A percentile compares a stretch with the other conserved stretches of the same genome.
These are phyloP conservation scores for Moricandia moricandioides DNA, from an alignment of 345 rosid genomes.

Conservation along the genomic window DNA sequence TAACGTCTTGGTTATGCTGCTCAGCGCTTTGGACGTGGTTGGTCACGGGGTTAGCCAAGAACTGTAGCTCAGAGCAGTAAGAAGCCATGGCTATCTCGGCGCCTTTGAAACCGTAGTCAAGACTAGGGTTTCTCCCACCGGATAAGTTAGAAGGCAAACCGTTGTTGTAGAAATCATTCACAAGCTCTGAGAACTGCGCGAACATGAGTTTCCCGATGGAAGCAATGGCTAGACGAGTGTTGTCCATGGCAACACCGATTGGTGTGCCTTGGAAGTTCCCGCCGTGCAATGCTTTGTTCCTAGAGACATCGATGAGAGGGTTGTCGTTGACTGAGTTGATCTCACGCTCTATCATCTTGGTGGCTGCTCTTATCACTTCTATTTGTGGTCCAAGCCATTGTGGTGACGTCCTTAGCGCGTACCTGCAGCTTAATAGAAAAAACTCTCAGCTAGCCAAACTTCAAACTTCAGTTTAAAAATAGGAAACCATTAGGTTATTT, in stretches of 20 bases:
- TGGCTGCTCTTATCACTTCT: constrained; percentile 55
- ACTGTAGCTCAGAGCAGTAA: constrained; percentile 64
- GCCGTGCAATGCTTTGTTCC: constrained; percentile 70
- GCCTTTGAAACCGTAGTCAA: constrained; percentile 76
- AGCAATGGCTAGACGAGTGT: constrained; percentile 59
- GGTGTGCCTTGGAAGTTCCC: constrained; percentile 78
- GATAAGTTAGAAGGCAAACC: constrained; percentile 72
- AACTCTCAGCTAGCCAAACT: neutral
- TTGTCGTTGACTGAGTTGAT: constrained; percentile 70
- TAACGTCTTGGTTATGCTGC: constrained; percentile 73
- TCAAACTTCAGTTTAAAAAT: neutral
- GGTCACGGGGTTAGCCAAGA: constrained; percentile 63
- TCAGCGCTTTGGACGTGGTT: constrained; percentile 66
- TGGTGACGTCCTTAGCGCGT: constrained; percentile 56
- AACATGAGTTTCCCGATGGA: constrained; percentile 66
- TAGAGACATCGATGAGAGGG: constrained; percentile 64
- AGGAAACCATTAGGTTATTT: too few species aligned
- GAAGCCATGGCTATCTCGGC: constrained; percentile 80
- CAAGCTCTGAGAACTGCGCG: constrained; percentile 64
- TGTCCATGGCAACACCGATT: constrained; percentile 74
- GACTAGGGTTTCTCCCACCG: constrained; percentile 65
- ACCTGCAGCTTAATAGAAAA: constrained; percentile 12
- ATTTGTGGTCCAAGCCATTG: constrained; percentile 65
- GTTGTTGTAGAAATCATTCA: constrained; percentile 75
- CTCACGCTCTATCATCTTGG: constrained; percentile 61